Base-by-base conservation (phyloP, 2,329 filamentous ascomycete species). In the Fusarium oxysporum region DNA sequence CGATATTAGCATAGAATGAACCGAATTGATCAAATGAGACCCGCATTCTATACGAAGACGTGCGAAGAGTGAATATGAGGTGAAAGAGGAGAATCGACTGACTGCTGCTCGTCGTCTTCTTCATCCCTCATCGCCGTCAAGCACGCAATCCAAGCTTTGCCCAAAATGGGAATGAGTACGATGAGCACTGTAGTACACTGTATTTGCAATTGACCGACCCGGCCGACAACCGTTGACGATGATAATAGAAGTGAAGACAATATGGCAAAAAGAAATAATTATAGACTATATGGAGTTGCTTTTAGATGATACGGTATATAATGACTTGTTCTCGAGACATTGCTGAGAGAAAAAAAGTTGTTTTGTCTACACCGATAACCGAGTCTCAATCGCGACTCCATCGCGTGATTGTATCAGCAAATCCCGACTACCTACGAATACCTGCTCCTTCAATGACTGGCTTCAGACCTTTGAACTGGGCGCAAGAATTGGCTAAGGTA, bases 111-210 rank as follows among this genome's bases (percentile, higher is more conserved):
- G 51, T 53, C 60, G 41, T 71, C 43, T n/a, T 71, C 51, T 65
- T 64, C 47, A 53, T 43, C 41, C 40, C 53, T 59, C 61, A 37
- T 60, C 30, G 19, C 50, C 13, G 23, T 74, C 37, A 59, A 74
- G 62, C 72, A 74, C 72, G 72, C 72, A 72, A 74, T 74, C 37
- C 35, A 21, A 56, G 55, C 72, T 70, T 67, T 70, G 50, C 72
- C 45, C 43, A 38, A 72, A 70, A 28, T 32, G 55, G 72, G 41
- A 63, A 23, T n/a, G 0, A 0, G 70, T 72, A 50, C 13, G n/a
- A 23, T 0, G 12, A 8, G 19, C 70, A 72, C 70, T 68, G 70
- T 72, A 1, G 16, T 23, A 25, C 37, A 67, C 65, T 66, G 64
- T 61, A 47, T 37, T 51, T 33, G 54, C 51, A 41, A 67, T 58